Percentiles rank a stretch among this genome's conserved stretches.
Evolutionary conservation across 2,329 filamentous ascomycete species (phyloP).

Genomic region (Dothideomycetidae sp.): DNA sequence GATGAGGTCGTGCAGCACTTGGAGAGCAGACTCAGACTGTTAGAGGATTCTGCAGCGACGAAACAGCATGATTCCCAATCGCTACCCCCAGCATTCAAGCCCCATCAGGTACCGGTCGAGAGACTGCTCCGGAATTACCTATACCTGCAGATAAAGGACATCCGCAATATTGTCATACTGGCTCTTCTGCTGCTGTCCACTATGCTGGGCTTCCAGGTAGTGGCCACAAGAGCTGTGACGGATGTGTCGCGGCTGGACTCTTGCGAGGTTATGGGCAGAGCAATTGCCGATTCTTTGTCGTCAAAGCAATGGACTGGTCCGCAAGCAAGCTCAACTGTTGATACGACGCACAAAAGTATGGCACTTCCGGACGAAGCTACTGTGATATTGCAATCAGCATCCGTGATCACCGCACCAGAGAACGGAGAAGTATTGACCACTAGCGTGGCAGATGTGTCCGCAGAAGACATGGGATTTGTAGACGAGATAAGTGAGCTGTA

Average conservation of each 20-base stretch:
- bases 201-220: conserved; percentile 2
- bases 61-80: conserved; percentile 4
- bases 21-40: neutral
- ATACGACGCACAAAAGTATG: neutral
- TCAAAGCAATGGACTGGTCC: neutral
- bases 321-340: no score
- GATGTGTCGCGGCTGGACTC: conserved; percentile 3
- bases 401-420: no score
- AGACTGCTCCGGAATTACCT: conserved; percentile 41
- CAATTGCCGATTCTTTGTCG: conserved; percentile 1
- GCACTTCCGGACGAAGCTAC: neutral
- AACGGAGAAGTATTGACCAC: no score
- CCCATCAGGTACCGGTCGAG: conserved; percentile 35
- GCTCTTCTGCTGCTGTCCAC: conserved; percentile 21
- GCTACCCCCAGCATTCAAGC: conserved; percentile 20
- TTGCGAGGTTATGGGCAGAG: conserved; percentile 1
- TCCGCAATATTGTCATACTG: conserved; percentile 38
- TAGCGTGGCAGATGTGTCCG: no score
- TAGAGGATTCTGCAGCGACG: conserved; percentile 14
- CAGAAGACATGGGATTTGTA: no score
- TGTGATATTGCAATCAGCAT: neutral
- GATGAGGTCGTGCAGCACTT: neutral
- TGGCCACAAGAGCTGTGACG: neutral
- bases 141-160: conserved; percentile 37
- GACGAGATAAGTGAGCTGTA: no score